phyloP scores from a whole-genome alignment of 106 monocot species.

The Posidonia australis region DNA sequence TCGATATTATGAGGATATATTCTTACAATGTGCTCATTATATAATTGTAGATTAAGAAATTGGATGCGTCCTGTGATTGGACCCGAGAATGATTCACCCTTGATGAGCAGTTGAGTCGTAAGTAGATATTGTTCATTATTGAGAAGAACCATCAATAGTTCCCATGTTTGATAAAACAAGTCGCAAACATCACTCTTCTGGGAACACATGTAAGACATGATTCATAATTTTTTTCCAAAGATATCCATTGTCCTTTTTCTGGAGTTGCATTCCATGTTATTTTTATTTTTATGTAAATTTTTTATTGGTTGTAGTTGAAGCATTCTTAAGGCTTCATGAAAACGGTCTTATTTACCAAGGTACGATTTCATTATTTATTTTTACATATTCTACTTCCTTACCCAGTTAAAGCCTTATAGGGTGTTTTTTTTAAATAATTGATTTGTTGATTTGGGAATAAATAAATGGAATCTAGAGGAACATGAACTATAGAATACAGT shows the following conservation, averaged over 20 bases:
- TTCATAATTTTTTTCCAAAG: no score
- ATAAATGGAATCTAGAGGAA: no score
- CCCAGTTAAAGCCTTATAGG: not conserved
- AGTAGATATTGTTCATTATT: slow-evolving; percentile 13
- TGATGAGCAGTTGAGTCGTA: slow-evolving; percentile 93
- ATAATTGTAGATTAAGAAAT: slow-evolving; percentile 88
- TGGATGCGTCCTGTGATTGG: slow-evolving; percentile 99
- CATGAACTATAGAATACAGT: no score
- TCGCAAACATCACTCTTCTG: no score
- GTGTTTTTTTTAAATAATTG: no score
- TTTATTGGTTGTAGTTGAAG: slow-evolving; percentile 49
- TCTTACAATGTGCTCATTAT: no score
- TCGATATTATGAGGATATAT: no score
- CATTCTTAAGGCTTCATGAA: slow-evolving; percentile 89
- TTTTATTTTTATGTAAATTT: not conserved
- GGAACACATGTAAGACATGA: no score
- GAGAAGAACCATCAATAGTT: not conserved
- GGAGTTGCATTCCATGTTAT: not conserved
- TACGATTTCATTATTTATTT: slow-evolving; percentile 7
- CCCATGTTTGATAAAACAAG: no score
- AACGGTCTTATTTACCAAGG: slow-evolving; percentile 97
- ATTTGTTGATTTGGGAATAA: no score
- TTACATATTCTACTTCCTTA: not conserved
- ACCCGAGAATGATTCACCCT: slow-evolving; percentile 87
- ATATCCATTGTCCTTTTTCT: no score